Conservation (phyloP, 352 stramenopile species). For the Globisporangium yorkense region DNA sequence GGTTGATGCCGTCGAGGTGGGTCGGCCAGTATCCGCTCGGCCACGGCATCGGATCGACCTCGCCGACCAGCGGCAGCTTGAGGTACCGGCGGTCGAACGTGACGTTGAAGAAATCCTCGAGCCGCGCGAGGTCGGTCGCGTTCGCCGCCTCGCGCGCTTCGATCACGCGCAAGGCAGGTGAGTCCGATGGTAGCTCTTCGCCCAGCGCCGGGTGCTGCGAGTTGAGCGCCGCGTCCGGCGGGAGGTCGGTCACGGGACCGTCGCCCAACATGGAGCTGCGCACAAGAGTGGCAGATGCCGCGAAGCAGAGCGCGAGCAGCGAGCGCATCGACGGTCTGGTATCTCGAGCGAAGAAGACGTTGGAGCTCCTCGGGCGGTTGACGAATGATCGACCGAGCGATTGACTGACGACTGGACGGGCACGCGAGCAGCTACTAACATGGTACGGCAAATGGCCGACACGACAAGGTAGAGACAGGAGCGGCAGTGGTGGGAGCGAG, state of each 20-base stretch:
- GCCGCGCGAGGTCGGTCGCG: constrained; percentile 21
- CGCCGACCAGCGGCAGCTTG: neutral
- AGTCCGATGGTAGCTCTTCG: constrained; percentile 11
- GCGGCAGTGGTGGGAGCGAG: no score
- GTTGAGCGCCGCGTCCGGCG: constrained; percentile 4
- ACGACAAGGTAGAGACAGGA: neutral
- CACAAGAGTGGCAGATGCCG: constrained; percentile 6
- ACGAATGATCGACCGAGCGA: neutral
- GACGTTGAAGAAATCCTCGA: constrained; percentile 24
- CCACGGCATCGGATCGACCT: constrained; percentile 23
- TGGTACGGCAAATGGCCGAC: no score
- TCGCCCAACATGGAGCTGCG: constrained; percentile 22
- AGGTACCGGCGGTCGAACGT: constrained; percentile 20
- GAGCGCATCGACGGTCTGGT: neutral
- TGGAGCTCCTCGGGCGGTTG: neutral
- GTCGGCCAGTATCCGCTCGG: constrained; percentile 50
- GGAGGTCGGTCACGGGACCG: constrained; percentile 3
- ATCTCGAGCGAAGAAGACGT: constrained; percentile 1
- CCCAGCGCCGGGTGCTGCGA: constrained; percentile 3
- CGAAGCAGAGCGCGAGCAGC: neutral
- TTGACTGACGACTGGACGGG: neutral
- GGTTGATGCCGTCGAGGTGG: constrained; percentile 59
- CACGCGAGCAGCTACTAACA: neutral
- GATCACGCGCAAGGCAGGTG: constrained; percentile 21
- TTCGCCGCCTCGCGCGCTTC: constrained; percentile 21